Conservation (phyloP, 495 filamentous ascomycete species). For the Aspergillus baeticus region DNA sequence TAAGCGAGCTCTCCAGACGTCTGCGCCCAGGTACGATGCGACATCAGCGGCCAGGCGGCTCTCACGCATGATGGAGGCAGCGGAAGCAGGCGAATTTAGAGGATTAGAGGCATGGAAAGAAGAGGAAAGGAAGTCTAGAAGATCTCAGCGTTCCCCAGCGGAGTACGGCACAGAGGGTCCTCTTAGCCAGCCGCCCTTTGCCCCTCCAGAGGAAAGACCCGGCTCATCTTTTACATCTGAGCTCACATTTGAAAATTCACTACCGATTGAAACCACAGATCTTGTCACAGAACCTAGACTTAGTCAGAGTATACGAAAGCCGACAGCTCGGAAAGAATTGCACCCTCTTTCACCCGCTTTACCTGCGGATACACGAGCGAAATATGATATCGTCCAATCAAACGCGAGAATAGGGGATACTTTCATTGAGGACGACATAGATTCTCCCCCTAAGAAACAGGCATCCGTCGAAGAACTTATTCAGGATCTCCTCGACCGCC, state of each 20-base stretch:
- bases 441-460: neutral
- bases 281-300: neutral
- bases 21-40: constrained; percentile 46
- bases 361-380: neutral
- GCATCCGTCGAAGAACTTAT: constrained; percentile 10
- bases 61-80: constrained; percentile 41
- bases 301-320: neutral
- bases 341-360: neutral
- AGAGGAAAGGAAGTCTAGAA: constrained; percentile 18
- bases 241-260: no score
- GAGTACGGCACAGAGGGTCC: neutral
- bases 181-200: neutral
- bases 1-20: constrained; percentile 43
- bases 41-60: constrained; percentile 40
- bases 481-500: constrained; percentile 19
- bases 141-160: neutral
- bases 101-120: constrained; percentile 38
- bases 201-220: neutral
- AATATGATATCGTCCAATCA: neutral
- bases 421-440: neutral
- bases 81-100: constrained; percentile 43
- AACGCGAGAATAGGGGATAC: neutral
- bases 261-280: neutral
- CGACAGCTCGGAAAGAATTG: neutral
- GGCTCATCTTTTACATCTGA: neutral